Percentiles rank a stretch among this genome's conserved stretches.
Conservation (phyloP, 2,329 filamentous ascomycete species). For the Teratosphaeria epicoccoides region DNA sequence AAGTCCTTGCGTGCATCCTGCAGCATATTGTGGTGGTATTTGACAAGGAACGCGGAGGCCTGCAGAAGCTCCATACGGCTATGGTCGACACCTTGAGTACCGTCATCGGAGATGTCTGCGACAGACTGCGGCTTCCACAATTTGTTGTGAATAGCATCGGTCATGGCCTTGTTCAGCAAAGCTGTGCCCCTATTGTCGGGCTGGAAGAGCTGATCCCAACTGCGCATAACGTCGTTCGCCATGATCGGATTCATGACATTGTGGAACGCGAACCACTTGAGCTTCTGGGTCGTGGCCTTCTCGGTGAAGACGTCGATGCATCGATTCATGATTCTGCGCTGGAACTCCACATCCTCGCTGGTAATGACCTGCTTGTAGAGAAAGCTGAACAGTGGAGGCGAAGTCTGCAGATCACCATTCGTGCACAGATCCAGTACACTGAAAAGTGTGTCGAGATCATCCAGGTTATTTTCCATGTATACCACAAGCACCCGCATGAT, state of each 20-base stretch:
- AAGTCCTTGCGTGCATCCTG: slow-evolving; percentile 93
- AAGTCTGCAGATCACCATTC: slow-evolving; percentile 67
- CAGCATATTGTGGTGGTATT: slow-evolving; percentile 80
- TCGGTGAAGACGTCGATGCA: slow-evolving; percentile 81
- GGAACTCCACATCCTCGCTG: slow-evolving; percentile 75
- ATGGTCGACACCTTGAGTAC: slow-evolving; percentile 81
- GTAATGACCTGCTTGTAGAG: slow-evolving; percentile 78
- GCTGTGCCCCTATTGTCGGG: slow-evolving; percentile 50
- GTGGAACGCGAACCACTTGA: slow-evolving; percentile 85
- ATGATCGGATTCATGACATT: slow-evolving; percentile 93
- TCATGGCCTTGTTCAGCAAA: slow-evolving; percentile 75
- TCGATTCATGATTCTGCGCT: slow-evolving; percentile 68
- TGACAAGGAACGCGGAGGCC: slow-evolving; percentile 86
- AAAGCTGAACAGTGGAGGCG: slow-evolving; percentile 65
- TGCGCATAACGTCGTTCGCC: slow-evolving; percentile 87
- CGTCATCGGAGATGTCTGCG: slow-evolving; percentile 68
- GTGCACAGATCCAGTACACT: slow-evolving; percentile 75
- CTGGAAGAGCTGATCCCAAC: slow-evolving; percentile 51
- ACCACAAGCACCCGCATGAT: slow-evolving; percentile 75
- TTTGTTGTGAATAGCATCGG: slow-evolving; percentile 81
- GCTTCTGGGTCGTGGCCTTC: slow-evolving; percentile 69
- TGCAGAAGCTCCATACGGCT: slow-evolving; percentile 93
- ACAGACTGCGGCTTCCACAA: slow-evolving; percentile 81
- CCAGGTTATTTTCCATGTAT: slow-evolving; percentile 61
- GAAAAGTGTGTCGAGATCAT: slow-evolving; percentile 64